These are phyloP conservation scores for Phenoliferia sp. DNA, from an alignment of 1,284 basidiomycete genomes.

Conservation along the genomic window DNA sequence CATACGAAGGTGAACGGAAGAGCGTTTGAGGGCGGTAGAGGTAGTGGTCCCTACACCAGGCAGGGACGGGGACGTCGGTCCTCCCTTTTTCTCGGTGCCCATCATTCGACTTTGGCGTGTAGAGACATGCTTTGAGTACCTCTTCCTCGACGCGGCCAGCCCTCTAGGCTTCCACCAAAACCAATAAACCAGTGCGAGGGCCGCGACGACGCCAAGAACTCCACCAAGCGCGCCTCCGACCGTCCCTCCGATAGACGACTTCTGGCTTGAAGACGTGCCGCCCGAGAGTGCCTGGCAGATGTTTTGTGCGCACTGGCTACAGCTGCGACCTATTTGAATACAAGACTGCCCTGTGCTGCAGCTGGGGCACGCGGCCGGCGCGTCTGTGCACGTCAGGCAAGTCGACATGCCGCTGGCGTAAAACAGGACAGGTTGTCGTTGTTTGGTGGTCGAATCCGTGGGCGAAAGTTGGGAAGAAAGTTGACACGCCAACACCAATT, in stretches of 20 bases:
- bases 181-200: conserved; percentile 31
- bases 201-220: conserved; percentile 28
- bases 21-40: conserved; percentile 8
- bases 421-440: too few relatives aligned
- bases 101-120: conserved; percentile 15
- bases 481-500: too few relatives aligned
- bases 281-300: not conserved
- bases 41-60: too few relatives aligned
- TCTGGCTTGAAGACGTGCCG: not conserved
- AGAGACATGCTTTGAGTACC: conserved; percentile 26
- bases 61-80: not conserved
- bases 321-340: not conserved
- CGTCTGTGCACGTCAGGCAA: conserved; percentile 24
- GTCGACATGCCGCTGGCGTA: conserved; percentile 7
- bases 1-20: conserved; percentile 25
- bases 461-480: too few relatives aligned
- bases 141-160: conserved; percentile 19
- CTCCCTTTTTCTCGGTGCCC: conserved; percentile 3
- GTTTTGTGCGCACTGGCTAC: conserved; percentile 4
- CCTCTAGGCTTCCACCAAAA: conserved; percentile 36
- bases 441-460: too few relatives aligned
- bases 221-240: conserved; percentile 36
- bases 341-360: conserved; percentile 1
- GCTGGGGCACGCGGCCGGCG: conserved; percentile 7
- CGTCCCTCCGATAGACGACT: conserved; percentile 21